Base-by-base conservation (phyloP, 1,284 basidiomycete species). In the Gymnopus androsaceus region DNA sequence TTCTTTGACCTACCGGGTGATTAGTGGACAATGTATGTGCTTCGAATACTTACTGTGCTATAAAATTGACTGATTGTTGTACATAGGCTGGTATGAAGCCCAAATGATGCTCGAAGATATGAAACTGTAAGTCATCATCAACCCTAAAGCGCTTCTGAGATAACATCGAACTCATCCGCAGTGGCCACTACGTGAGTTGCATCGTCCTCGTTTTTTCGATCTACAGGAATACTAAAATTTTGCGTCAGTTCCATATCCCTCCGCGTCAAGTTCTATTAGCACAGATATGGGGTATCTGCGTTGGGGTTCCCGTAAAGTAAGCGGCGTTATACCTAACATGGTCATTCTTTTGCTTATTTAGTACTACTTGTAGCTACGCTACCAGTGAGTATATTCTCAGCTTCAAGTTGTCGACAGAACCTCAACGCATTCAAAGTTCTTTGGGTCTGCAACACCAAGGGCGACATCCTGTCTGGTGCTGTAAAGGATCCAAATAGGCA, bases 51-150 rank as follows among this genome's bases (percentile, higher is more conserved):
- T 12, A 23, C 45, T 31, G 17, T 21, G 34, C 31, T 8, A 37
- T 25, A 23, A 11, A 15, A 27, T 21, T 27, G 28, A 49, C 8
- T 36, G n/a, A n/a, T n/a, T n/a, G n/a, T n/a, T n/a, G n/a, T n/a
- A n/a, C n/a, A 15, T 34, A 61, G 60, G 65, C 47, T 66, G 65
- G 65, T 66, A 66, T 33, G 64, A 65, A 56, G 65, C 65, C 1
- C 64, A 64, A 46, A 62, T 53, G 45, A 66, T 66, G 65, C 50
- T 66, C 21, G 56, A 61, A 14, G 65, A 66, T 45, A 66, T 66
- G 65, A 66, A 66, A 41, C 63, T 66, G 63, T 63, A 50, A 41
- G 63, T 58, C 3, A 7, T 46, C n/a, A 17, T 45, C 11, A 1
- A 1, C 19, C 9, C 27, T 28, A 14, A 6, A 9, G 7, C n/a